Conservation (phyloP, 129 eudicot species). For the Flaveria linearis region DNA sequence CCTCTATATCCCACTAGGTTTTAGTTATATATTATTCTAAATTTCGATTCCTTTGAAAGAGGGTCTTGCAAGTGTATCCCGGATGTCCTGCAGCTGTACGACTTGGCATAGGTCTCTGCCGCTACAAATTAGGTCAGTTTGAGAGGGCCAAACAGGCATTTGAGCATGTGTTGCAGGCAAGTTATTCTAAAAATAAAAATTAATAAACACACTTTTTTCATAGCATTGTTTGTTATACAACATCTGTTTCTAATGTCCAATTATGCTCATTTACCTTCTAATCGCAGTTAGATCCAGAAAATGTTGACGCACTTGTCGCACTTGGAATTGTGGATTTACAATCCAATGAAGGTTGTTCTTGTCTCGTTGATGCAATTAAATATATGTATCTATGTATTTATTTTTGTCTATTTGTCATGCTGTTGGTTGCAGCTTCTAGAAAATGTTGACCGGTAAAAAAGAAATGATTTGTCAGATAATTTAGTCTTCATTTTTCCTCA, state of each 20-base stretch:
- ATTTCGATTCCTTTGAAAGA: slow-evolving; percentile 43
- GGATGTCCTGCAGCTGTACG: slow-evolving; percentile 87
- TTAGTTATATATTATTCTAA: no score
- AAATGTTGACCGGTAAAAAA: background rate
- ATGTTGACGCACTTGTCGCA: slow-evolving; percentile 97
- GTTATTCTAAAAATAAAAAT: slow-evolving; percentile 15
- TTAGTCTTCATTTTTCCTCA: no score
- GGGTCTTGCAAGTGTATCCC: slow-evolving; percentile 92
- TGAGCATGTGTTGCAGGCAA: slow-evolving; percentile 90
- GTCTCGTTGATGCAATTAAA: slow-evolving; percentile 15
- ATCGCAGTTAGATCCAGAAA: slow-evolving; percentile 88
- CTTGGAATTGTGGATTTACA: slow-evolving; percentile 94
- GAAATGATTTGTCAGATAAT: no score
- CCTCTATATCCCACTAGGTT: background rate
- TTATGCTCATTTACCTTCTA: slow-evolving; percentile 16
- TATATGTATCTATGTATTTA: slow-evolving; percentile 1
- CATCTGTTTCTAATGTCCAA: slow-evolving; percentile 24
- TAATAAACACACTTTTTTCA: background rate
- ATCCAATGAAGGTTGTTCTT: slow-evolving; percentile 68
- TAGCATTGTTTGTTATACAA: background rate
- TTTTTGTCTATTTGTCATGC: slow-evolving; percentile 6
- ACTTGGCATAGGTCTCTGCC: slow-evolving; percentile 95
- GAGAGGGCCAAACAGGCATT: slow-evolving; percentile 97
- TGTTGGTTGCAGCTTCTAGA: slow-evolving; percentile 61
- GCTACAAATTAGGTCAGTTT: slow-evolving; percentile 86